Evolutionary conservation across 164 flowering plant genomes (phyloP), one percentile per base, ranked within the genome.

Genomic region (Aristolochia fimbriata): DNA sequence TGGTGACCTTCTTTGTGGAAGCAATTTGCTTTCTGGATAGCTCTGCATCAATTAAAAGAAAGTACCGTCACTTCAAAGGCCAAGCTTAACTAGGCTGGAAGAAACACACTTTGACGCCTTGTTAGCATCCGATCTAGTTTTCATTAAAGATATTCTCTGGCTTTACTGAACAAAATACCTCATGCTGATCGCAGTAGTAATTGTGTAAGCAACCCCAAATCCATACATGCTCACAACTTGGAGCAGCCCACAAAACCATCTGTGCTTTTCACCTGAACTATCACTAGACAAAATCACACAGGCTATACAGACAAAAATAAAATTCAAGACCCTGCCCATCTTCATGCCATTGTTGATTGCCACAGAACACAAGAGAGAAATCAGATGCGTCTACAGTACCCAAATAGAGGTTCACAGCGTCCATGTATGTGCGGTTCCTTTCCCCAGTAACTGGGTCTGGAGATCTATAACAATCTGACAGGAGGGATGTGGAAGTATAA

Each of bases 21-120:
- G 53, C 97, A 88, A 56, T 83, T 82, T 11, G 94, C 74, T 73
- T 54, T 78, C 66, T 65, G 77, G 59, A 91, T 84, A 13, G 96
- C 92, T 57, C 97, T 91, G 80, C 66, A 69, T 55, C 55, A 25
- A 16, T 14, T 19, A 41, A 33, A 56, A 51, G 37, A 51, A 52
- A 50, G 2, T n/a, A n/a, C 15, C 14, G 58, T 33, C 14, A 57
- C 43, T 37, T 37, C 43, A 37, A 37, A 37, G 43, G 9, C 12
- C 43, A 37, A 7, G 43, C 1, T 10, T 37, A 1, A n/a, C n/a
- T n/a, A 37, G 43, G 11, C 43, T 37, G 30, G 30, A 27, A 37
- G 43, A 37, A 37, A 37, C 43, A 37, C 43, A 10, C 43, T 37
- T 37, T 0, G 43, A 37, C 12, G 43, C 43, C 12, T 37, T 37